Conservation (phyloP, 352 stramenopile species). For the Globisporangium cystogenes region DNA sequence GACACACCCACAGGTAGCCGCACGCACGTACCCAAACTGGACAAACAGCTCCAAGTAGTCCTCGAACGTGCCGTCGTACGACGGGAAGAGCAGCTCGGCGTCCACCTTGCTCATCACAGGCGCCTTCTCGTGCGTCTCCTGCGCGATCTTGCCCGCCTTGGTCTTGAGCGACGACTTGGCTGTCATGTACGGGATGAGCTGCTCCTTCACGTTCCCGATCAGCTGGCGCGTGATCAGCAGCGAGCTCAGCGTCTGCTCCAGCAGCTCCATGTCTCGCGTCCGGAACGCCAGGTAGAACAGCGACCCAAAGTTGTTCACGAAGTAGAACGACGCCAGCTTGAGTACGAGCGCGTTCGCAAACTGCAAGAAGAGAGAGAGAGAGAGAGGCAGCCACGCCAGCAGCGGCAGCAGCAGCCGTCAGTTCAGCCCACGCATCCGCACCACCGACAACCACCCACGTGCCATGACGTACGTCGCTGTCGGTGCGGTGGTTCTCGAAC, state of each 20-base stretch:
- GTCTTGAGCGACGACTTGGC: constrained; percentile 74
- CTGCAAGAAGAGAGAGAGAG: constrained; percentile 17
- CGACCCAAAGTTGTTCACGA: constrained; percentile 96
- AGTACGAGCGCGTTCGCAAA: constrained; percentile 93
- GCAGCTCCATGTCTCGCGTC: constrained; percentile 75
- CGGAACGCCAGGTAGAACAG: constrained; percentile 96
- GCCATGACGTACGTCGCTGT: constrained; percentile 59
- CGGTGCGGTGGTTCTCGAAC: constrained; percentile 91
- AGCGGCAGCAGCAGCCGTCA: neutral
- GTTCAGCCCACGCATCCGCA: neutral
- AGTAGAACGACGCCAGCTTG: constrained; percentile 98
- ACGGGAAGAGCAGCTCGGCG: constrained; percentile 72
- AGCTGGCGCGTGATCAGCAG: constrained; percentile 80
- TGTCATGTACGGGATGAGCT: constrained; percentile 76
- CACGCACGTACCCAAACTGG: constrained; percentile 72
- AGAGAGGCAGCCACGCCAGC: neutral
- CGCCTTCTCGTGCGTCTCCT: constrained; percentile 45
- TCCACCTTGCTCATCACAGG: constrained; percentile 66
- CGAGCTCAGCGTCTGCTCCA: constrained; percentile 89
- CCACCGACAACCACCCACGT: constrained; percentile 1
- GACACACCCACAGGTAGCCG: neutral
- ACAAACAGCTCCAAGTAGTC: constrained; percentile 95
- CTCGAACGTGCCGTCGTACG: constrained; percentile 86
- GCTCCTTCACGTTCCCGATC: constrained; percentile 73
- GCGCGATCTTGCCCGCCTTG: constrained; percentile 72